A percentile compares a stretch with the other conserved stretches of the same genome.
These are phyloP conservation scores for Luzula sylvatica DNA, from an alignment of 176 grass and related monocot genomes.

Conservation along the genomic window DNA sequence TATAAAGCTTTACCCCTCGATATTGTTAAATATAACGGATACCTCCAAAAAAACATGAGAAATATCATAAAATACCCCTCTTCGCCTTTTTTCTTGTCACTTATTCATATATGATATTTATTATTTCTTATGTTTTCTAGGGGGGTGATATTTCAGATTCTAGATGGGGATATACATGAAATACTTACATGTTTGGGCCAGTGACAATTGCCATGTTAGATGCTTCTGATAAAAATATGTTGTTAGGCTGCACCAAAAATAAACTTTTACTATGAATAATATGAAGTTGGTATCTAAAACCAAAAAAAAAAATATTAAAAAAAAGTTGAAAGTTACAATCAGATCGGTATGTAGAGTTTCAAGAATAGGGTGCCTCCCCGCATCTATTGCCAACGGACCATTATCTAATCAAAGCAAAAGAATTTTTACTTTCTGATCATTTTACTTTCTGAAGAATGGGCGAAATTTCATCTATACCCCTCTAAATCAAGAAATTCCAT, in stretches of 20 bases:
- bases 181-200: slow-evolving; percentile 94
- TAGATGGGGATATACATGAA: too few relatives aligned
- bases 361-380: slow-evolving; percentile 82
- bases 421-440: too few relatives aligned
- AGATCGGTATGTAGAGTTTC: slow-evolving; percentile 75
- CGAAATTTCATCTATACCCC: background rate
- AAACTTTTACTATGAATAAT: background rate
- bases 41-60: background rate
- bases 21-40: background rate
- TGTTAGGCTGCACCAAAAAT: slow-evolving; percentile 55
- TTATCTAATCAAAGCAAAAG: slow-evolving; percentile 39
- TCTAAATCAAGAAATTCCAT: too few relatives aligned
- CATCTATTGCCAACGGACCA: slow-evolving; percentile 95
- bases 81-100: too few relatives aligned
- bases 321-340: slow-evolving; percentile 46
- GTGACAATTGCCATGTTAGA: slow-evolving; percentile 95
- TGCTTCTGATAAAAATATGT: slow-evolving; percentile 93
- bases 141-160: too few relatives aligned
- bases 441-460: background rate
- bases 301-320: slow-evolving; percentile 17
- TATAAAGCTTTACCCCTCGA: background rate
- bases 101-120: too few relatives aligned
- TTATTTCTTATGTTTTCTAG: too few relatives aligned
- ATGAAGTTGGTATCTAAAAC: slow-evolving; percentile 4
- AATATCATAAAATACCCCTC: too few relatives aligned